These are phyloP conservation scores for Eucalyptus tenuipes DNA, from an alignment of 345 rosid species.

Conservation along the genomic window DNA sequence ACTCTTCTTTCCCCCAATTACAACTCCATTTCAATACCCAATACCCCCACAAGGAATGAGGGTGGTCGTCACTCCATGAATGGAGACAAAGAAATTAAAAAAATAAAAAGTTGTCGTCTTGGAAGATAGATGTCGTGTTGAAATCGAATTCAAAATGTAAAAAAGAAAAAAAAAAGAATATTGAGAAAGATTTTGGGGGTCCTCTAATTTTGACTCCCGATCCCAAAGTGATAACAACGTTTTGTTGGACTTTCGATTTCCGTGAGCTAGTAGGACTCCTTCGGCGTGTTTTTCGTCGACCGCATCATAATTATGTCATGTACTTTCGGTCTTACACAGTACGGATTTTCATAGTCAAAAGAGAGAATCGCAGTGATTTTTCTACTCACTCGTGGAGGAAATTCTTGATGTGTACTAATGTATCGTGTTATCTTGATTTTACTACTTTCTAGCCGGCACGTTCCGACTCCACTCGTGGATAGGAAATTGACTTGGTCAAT, in stretches of 20 bases:
- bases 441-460: background rate
- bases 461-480: background rate
- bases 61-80: background rate
- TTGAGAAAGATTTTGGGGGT: background rate
- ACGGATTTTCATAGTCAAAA: background rate
- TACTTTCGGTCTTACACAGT: background rate
- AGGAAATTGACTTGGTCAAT: background rate
- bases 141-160: background rate
- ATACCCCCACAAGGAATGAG: background rate
- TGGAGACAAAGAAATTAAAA: background rate
- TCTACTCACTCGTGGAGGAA: background rate
- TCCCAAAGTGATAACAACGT: background rate
- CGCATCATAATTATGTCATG: background rate
- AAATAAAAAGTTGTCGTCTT: background rate
- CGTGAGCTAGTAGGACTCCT: background rate
- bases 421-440: background rate
- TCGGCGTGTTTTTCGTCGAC: background rate
- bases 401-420: rapidly evolving
- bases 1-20: background rate
- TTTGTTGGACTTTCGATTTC: background rate
- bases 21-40: background rate
- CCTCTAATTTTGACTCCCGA: background rate
- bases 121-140: background rate
- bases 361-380: background rate
- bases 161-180: background rate